Evolutionary conservation across 2,329 filamentous ascomycete genomes (phyloP).

Genomic region (Talaromyces sp.): DNA sequence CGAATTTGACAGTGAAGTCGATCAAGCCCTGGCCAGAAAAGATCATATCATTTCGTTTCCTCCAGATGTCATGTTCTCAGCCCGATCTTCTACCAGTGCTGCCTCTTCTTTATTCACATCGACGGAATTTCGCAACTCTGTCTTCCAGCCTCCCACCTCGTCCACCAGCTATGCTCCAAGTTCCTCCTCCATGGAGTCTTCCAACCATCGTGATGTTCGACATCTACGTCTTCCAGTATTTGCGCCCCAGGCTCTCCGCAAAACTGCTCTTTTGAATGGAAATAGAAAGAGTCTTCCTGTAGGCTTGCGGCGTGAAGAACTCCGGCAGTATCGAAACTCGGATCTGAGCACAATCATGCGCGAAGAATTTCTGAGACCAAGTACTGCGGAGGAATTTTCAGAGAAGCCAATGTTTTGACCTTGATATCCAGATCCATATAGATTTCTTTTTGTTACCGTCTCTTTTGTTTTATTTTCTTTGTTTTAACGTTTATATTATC

Average conservation of each 20-base stretch:
- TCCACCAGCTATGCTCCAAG: conserved; percentile 20
- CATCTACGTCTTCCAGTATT: conserved; percentile 18
- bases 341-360: conserved; percentile 30
- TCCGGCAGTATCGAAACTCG: conserved; percentile 32
- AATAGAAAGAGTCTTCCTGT: conserved; percentile 21
- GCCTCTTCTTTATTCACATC: conserved; percentile 27
- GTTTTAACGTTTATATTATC: background rate
- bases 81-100: conserved; percentile 28
- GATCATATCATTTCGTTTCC: conserved; percentile 33
- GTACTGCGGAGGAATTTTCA: conserved; percentile 7
- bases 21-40: conserved; percentile 22
- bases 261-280: background rate
- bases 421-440: background rate
- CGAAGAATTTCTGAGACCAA: conserved; percentile 28
- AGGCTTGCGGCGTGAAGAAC: conserved; percentile 28
- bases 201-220: background rate
- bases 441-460: background rate
- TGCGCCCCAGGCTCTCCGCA: conserved; percentile 18
- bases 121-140: conserved; percentile 1
- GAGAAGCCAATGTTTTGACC: background rate
- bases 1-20: conserved; percentile 21
- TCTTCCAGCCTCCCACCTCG: background rate
- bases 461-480: background rate
- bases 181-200: conserved; percentile 15
- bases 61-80: conserved; percentile 27